Percentiles rank a stretch among this genome's conserved stretches.
phyloP scores from a whole-genome alignment of 257 asterid species.

The Ocimum tenuiflorum region DNA sequence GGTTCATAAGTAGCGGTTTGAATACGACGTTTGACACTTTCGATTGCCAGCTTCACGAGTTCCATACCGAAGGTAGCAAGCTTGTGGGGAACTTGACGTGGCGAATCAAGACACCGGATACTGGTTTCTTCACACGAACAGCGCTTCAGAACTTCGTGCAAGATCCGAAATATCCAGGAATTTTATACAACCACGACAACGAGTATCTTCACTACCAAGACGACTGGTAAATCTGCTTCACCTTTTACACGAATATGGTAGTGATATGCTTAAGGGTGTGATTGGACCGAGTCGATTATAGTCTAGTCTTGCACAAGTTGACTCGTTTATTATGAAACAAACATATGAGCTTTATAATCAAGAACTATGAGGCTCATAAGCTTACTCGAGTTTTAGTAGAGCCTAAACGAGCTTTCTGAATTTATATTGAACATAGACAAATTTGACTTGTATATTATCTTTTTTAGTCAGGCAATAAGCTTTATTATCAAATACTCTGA shows the following conservation, averaged over 20 bases:
- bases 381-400: too few species aligned
- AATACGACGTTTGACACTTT: slow-evolving; percentile 88
- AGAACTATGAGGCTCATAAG: too few species aligned
- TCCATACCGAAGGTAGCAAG: slow-evolving; percentile 60
- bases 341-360: too few species aligned
- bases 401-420: too few species aligned
- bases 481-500: too few species aligned
- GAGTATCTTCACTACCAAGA: slow-evolving; percentile 96
- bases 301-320: too few species aligned
- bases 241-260: not conserved
- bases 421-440: too few species aligned
- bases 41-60: slow-evolving; percentile 90
- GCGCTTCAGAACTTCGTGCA: slow-evolving; percentile 70
- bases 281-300: too few species aligned
- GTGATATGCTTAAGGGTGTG: too few species aligned
- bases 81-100: slow-evolving; percentile 73
- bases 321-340: too few species aligned
- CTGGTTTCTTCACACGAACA: slow-evolving; percentile 77
- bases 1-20: slow-evolving; percentile 80
- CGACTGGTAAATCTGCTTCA: slow-evolving; percentile 57
- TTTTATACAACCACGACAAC: slow-evolving; percentile 82
- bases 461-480: too few species aligned
- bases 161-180: slow-evolving; percentile 79
- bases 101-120: slow-evolving; percentile 81
- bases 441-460: too few species aligned